A percentile compares a stretch with the other conserved stretches of the same genome.
These are phyloP conservation scores for Sporisorium sorghi DNA, from an alignment of 1,284 basidiomycete species.

Conservation along the genomic window DNA sequence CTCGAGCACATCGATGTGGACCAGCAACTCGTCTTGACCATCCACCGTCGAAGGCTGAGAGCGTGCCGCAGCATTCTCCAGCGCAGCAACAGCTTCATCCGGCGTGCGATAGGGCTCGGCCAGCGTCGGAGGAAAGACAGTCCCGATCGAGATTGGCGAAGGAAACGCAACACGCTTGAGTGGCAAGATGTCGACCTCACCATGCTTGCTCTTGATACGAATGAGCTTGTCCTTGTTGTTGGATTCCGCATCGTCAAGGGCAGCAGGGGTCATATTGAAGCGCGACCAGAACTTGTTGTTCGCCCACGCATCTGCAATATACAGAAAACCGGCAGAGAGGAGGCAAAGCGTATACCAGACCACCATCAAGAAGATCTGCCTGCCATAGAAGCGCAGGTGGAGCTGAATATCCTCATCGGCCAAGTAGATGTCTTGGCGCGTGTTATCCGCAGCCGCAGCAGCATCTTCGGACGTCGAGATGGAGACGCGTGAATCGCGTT, in stretches of 20 bases:
- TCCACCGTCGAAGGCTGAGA: background rate
- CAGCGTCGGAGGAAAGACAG: conserved; percentile 32
- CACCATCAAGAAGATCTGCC: conserved; percentile 15
- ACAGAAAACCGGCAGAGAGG: conserved; percentile 47
- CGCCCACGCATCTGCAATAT: conserved; percentile 40
- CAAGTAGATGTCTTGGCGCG: conserved; percentile 47
- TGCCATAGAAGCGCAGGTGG: conserved; percentile 44
- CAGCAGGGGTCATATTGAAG: conserved; percentile 28
- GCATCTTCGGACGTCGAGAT: conserved; percentile 12
- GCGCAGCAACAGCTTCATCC: conserved; percentile 24
- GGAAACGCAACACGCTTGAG: conserved; percentile 40
- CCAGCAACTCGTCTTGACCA: background rate
- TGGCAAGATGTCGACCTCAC: conserved; percentile 38
- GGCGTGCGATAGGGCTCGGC: conserved; percentile 19
- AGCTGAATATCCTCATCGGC: conserved; percentile 51
- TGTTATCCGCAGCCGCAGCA: background rate
- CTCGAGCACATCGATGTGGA: conserved; percentile 36
- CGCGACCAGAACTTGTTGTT: conserved; percentile 50
- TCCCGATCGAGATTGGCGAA: conserved; percentile 9
- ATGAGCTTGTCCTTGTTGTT: conserved; percentile 32
- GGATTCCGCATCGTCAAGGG: background rate
- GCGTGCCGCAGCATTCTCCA: background rate
- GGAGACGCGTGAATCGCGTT: conserved; percentile 30
- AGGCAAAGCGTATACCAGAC: conserved; percentile 49
- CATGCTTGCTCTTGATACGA: conserved; percentile 49